Evolutionary conservation across 2,329 filamentous ascomycete genomes (phyloP).

Genomic region (Aureobasidium sp.): DNA sequence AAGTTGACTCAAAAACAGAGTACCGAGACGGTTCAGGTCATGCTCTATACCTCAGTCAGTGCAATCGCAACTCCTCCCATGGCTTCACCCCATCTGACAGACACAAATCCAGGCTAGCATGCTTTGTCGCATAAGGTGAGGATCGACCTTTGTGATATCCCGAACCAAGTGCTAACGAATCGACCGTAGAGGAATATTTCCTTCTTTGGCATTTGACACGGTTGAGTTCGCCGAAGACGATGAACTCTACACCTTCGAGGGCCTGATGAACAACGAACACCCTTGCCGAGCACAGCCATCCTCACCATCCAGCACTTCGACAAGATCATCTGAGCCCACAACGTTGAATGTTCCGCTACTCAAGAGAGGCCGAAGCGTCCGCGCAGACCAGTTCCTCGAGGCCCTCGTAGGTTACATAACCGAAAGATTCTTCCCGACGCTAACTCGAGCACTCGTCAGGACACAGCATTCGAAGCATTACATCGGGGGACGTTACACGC

Average conservation of each 20-base stretch:
- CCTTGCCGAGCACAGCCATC: background rate
- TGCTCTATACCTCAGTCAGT: conserved; percentile 8
- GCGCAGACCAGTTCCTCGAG: conserved; percentile 33
- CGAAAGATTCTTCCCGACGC: background rate
- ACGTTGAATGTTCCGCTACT: background rate
- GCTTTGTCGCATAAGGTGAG: conserved; percentile 1
- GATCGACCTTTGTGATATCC: background rate
- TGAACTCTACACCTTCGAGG: background rate
- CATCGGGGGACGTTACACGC: conserved; percentile 30
- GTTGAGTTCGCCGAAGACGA: background rate
- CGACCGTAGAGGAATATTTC: background rate
- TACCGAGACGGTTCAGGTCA: conserved; percentile 7
- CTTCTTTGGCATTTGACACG: background rate
- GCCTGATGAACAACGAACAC: background rate
- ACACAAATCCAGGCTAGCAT: background rate
- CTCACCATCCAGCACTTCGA: background rate
- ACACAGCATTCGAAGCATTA: conserved; percentile 37
- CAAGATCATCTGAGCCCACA: background rate
- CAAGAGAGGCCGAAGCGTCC: conserved; percentile 24
- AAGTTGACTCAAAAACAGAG: conserved; percentile 5
- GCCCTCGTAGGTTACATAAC: conserved; percentile 29
- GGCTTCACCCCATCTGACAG: background rate
- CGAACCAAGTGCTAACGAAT: background rate
- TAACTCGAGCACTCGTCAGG: conserved; percentile 24
- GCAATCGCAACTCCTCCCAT: background rate